These are phyloP conservation scores for Peronospora destructor DNA, from an alignment of 352 stramenopile genomes.

Conservation along the genomic window DNA sequence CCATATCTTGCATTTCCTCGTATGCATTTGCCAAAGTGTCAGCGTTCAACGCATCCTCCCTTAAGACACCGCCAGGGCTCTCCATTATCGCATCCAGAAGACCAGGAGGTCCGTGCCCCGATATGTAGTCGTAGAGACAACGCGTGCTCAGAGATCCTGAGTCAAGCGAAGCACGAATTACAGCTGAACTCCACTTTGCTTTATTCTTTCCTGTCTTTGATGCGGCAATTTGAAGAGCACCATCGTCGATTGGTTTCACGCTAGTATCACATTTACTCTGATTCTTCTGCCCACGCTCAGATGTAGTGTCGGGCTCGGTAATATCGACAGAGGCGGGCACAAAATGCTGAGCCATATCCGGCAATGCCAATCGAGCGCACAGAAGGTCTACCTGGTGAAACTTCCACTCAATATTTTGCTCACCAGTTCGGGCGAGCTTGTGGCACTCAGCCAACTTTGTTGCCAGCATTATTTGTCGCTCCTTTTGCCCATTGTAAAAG, in stretches of 20 bases:
- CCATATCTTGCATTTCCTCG: constrained; percentile 63
- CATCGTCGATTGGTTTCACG: constrained; percentile 55
- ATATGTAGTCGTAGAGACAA: constrained; percentile 67
- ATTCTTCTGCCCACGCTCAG: constrained; percentile 23
- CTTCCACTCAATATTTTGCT: constrained; percentile 39
- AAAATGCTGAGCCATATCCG: constrained; percentile 72
- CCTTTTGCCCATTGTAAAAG: constrained; percentile 65
- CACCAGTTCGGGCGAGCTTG: constrained; percentile 23
- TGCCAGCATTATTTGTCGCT: constrained; percentile 49
- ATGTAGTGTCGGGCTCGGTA: constrained; percentile 36
- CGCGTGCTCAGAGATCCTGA: constrained; percentile 54
- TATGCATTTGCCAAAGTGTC: constrained; percentile 59
- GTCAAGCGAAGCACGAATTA: constrained; percentile 53
- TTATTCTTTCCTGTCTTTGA: constrained; percentile 58
- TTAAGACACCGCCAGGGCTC: constrained; percentile 17
- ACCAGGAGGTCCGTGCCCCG: constrained; percentile 43
- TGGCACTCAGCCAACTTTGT: constrained; percentile 53
- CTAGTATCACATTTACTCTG: constrained; percentile 21
- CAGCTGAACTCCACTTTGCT: constrained; percentile 49
- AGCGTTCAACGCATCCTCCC: constrained; percentile 36
- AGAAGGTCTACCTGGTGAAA: constrained; percentile 77
- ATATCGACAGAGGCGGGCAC: constrained; percentile 62
- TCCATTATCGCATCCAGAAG: constrained; percentile 45
- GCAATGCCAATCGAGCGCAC: constrained; percentile 63
- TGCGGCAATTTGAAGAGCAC: constrained; percentile 48